Evolutionary conservation across 495 filamentous ascomycete species (phyloP).

Genomic region (Immersiella caudata): DNA sequence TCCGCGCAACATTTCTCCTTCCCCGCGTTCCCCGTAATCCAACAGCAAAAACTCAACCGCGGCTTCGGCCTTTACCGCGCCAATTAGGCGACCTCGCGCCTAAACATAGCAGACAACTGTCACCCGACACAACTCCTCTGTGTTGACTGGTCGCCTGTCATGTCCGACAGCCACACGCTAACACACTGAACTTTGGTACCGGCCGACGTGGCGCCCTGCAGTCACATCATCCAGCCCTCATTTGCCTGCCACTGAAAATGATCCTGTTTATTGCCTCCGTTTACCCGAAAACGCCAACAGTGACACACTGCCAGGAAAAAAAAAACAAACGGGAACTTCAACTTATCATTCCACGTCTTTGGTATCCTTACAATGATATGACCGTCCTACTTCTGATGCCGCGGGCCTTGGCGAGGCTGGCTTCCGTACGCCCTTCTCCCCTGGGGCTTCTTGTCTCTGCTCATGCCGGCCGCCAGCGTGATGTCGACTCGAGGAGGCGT

Average conservation of each 20-base stretch:
- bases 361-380: not conserved
- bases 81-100: constrained; percentile 1
- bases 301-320: not conserved
- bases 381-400: not conserved
- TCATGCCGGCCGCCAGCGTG: constrained; percentile 82
- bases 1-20: not conserved
- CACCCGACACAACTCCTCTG: not conserved
- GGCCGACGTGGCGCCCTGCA: not conserved
- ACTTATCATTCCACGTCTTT: not conserved
- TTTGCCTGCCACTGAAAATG: constrained; percentile 1
- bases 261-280: not conserved
- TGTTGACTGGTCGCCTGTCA: constrained; percentile 1
- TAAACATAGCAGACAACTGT: not conserved
- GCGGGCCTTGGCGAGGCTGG: constrained; percentile 48
- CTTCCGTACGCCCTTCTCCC: constrained; percentile 80
- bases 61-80: not conserved
- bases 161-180: not conserved
- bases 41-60: not conserved
- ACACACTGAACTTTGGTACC: not conserved
- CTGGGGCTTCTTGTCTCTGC: constrained; percentile 78
- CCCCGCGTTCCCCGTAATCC: not conserved
- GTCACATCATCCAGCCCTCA: constrained; percentile 1
- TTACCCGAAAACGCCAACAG: not conserved
- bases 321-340: not conserved
- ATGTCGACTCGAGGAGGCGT: constrained; percentile 92